These are phyloP conservation scores for Pythium inflatum DNA, from an alignment of 352 stramenopile genomes.

Conservation along the genomic window DNA sequence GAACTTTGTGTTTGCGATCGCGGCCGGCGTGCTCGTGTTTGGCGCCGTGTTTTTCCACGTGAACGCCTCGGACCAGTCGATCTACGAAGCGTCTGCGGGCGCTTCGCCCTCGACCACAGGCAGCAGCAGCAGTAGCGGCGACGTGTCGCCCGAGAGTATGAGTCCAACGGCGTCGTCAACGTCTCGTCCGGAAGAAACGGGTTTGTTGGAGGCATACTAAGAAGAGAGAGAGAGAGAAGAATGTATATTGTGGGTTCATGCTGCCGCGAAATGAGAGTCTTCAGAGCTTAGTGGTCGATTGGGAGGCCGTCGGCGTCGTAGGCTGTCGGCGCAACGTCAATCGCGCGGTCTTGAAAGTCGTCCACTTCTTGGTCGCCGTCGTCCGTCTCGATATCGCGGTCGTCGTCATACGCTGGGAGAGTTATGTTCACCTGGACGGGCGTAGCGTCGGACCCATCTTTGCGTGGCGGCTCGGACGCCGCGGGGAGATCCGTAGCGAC, in stretches of 20 bases:
- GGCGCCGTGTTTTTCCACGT: slow-evolving; percentile 78
- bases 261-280: too few relatives aligned
- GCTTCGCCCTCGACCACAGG: background rate
- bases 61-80: slow-evolving; percentile 76
- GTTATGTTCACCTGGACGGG: background rate
- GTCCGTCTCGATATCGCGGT: too few relatives aligned
- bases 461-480: background rate
- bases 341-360: too few relatives aligned
- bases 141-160: slow-evolving; percentile 32
- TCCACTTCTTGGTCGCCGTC: too few relatives aligned
- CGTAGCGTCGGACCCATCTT: background rate
- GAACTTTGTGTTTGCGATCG: slow-evolving; percentile 86
- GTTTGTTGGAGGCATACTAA: slow-evolving; percentile 50
- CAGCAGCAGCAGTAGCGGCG: background rate
- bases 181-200: slow-evolving; percentile 55
- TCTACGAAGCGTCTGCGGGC: slow-evolving; percentile 64
- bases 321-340: background rate
- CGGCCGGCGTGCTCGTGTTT: slow-evolving; percentile 68
- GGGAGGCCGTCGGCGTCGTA: slow-evolving; percentile 10
- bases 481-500: background rate
- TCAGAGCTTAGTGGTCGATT: slow-evolving; percentile 9
- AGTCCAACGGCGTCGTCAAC: slow-evolving; percentile 38
- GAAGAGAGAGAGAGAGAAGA: too few relatives aligned
- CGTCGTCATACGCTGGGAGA: background rate
- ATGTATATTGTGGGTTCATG: too few relatives aligned